Evolutionary conservation across 768 basidiomycete species (phyloP).

Genomic region (Lactarius pseudohatsudake): DNA sequence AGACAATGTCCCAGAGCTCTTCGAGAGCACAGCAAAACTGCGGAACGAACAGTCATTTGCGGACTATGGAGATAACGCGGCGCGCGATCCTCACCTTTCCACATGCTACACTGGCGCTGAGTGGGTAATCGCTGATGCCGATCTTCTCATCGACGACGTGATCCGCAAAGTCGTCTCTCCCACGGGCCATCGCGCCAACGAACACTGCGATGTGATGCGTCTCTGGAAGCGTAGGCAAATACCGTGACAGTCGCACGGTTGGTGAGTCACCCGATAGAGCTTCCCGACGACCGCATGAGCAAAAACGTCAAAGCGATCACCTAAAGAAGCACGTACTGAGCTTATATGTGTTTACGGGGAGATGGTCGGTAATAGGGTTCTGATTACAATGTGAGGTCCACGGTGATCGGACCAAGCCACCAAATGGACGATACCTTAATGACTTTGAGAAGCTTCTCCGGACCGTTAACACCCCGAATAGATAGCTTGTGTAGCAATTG

Average conservation of each 20-base stretch:
- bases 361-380: constrained; percentile 94
- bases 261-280: constrained; percentile 92
- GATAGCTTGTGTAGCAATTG: constrained; percentile 96
- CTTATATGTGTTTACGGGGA: constrained; percentile 94
- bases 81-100: constrained; percentile 74
- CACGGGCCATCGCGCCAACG: constrained; percentile 97
- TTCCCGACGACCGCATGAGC: constrained; percentile 35
- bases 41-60: constrained; percentile 1
- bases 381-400: constrained; percentile 35
- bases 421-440: constrained; percentile 64
- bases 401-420: constrained; percentile 1
- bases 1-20: constrained; percentile 93
- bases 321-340: constrained; percentile 61
- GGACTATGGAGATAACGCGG: neutral
- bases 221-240: constrained; percentile 80
- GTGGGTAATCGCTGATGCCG: constrained; percentile 88
- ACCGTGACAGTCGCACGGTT: constrained; percentile 75
- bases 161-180: constrained; percentile 96
- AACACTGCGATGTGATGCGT: constrained; percentile 93
- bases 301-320: constrained; percentile 3
- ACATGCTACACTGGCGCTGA: constrained; percentile 93
- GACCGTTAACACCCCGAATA: constrained; percentile 94
- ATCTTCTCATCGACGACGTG: constrained; percentile 94
- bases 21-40: constrained; percentile 91
- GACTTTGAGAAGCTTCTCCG: constrained; percentile 95